Evolutionary conservation across 2,329 filamentous ascomycete genomes (phyloP).

Genomic region (Cladorrhinum sp.): DNA sequence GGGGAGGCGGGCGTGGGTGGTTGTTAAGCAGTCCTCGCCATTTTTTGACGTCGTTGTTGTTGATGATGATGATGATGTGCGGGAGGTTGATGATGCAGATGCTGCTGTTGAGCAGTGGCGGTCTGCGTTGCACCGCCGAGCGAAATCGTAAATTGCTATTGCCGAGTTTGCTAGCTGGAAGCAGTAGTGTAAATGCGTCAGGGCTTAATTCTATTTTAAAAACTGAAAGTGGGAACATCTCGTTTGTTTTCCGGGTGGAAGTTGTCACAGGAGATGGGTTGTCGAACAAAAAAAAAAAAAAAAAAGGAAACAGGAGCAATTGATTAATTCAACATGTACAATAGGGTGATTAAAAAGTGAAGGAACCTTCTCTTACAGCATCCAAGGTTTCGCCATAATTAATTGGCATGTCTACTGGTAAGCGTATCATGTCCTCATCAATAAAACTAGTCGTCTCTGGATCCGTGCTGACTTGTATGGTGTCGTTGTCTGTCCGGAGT

Average conservation of each 20-base stretch:
- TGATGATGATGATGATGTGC: no score
- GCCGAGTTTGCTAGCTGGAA: background rate
- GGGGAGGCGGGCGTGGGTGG: background rate
- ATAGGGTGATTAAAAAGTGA: background rate
- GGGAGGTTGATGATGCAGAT: no score
- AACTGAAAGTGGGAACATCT: no score
- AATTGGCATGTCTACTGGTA: background rate
- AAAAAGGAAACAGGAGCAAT: background rate
- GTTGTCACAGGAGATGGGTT: no score
- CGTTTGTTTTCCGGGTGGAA: no score
- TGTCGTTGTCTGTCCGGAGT: background rate
- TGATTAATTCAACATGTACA: background rate
- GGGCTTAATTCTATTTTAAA: no score
- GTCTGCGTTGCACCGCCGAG: background rate
- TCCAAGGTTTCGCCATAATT: background rate
- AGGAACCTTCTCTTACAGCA: background rate
- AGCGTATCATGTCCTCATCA: background rate
- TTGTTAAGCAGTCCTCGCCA: background rate
- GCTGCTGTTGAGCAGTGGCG: no score
- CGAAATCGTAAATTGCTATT: slow-evolving; percentile 1
- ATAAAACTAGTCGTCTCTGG: background rate
- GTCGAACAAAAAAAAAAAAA: no score
- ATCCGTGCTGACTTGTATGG: background rate
- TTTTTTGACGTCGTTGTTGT: background rate
- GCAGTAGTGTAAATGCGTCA: background rate